Base-by-base conservation (phyloP, 2,329 filamentous ascomycete genomes). In the Sclerotinia minor region DNA sequence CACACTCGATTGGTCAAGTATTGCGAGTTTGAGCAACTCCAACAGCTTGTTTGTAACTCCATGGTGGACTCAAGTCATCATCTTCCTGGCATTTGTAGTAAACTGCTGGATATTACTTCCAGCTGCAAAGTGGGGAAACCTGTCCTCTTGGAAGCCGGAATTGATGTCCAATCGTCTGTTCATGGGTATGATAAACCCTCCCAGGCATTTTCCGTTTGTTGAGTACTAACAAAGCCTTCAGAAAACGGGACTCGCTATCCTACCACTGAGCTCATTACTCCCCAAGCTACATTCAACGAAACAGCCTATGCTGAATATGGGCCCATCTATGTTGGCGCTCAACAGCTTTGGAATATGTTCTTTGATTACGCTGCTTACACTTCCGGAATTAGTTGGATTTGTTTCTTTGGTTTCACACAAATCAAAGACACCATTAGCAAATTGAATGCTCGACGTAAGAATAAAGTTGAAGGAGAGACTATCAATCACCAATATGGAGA, bases 321-420 rank as follows among this genome's bases (percentile, higher is more conserved):
- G 0, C 83, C 83, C 2, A 79, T 85, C n/a, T 86, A 86, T 70
- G 82, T 87, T 65, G 83, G 86, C 1, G 77, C 84, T 0, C 86
- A 88, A 69, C 81, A 83, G 53, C 79, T 86, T 3, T 88, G 85
- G 85, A 75, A 77, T 5, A 84, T 85, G 69, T 87, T 87, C 76
- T 87, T 87, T 74, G 84, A 85, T 73, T 88, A 87, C 67, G 84
- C 86, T 7, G 83, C 84, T 11, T 84, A 86, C 67, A 80, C 84
- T 0, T 87, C 85, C 0, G 84, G 85, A 0, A 79, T 87, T 59
- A 82, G 83, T 7, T 88, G 86, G 85, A 84, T 87, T 75, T 77
- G 77, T 4, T 81, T 85, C 0, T 88, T 88, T 67, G 84, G 85
- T 0, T 85, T 78, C 53, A 71, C 78, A 0, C 80, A 84, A 67